Percentiles rank a stretch among this genome's conserved stretches.
Conservation (phyloP, 345 rosid species). For the Brassica rapa region DNA sequence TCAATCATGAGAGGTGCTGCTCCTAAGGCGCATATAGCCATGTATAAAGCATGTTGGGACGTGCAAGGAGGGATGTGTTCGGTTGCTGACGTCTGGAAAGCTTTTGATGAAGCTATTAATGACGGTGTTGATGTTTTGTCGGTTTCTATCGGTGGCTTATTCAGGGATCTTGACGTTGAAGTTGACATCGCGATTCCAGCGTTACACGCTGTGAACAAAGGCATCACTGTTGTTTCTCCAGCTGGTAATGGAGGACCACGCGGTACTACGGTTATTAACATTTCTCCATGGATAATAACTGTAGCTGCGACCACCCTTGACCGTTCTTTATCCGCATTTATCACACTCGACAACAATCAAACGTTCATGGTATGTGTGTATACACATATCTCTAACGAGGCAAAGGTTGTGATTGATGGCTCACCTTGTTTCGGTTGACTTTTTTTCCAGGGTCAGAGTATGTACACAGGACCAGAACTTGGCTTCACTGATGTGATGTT, state of each 20-base stretch:
- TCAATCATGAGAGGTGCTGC: slow-evolving; percentile 42
- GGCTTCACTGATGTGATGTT: not conserved
- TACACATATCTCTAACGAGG: not conserved
- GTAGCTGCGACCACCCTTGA: slow-evolving; percentile 53
- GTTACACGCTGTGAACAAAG: slow-evolving; percentile 50
- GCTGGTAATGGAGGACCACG: slow-evolving; percentile 42
- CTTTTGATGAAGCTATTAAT: slow-evolving; percentile 55
- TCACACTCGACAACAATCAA: slow-evolving; percentile 36
- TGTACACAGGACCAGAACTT: slow-evolving; percentile 32
- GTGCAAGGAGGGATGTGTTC: slow-evolving; percentile 35
- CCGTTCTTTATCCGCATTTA: slow-evolving; percentile 42
- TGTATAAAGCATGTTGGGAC: slow-evolving; percentile 59
- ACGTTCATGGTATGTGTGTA: slow-evolving; percentile 24
- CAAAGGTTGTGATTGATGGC: not conserved
- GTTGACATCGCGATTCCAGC: slow-evolving; percentile 44
- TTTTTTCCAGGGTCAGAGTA: slow-evolving; percentile 25
- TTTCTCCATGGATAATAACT: slow-evolving; percentile 54
- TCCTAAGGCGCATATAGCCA: slow-evolving; percentile 51
- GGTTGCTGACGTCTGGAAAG: slow-evolving; percentile 51
- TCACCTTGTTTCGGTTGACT: not conserved
- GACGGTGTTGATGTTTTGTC: slow-evolving; percentile 57
- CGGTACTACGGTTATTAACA: slow-evolving; percentile 41
- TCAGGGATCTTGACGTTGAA: slow-evolving; percentile 34
- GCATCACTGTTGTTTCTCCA: slow-evolving; percentile 41
- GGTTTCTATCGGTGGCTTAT: slow-evolving; percentile 39